Percentiles rank a stretch among this genome's conserved stretches.
Evolutionary conservation across 371 early-diverging fungal species (phyloP).

Genomic region (Mucor velutinosus): DNA sequence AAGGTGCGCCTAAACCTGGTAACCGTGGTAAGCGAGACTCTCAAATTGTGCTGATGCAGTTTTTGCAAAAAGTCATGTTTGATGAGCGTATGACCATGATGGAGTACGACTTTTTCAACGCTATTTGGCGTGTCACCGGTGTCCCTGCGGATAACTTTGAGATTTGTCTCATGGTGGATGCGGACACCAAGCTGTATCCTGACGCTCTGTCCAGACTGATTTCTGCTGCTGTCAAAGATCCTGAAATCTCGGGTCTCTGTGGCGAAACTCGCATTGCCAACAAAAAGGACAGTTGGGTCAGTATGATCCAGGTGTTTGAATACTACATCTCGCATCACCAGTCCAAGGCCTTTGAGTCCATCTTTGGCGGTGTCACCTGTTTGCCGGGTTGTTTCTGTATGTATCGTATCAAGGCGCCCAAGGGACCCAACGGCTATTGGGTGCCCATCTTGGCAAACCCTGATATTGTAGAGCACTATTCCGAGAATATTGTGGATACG

Average conservation of each 20-base stretch:
- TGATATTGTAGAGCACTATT: conserved; percentile 89
- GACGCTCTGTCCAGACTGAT: conserved; percentile 79
- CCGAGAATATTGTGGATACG: conserved; percentile 88
- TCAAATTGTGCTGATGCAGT: conserved; percentile 97
- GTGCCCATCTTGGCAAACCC: conserved; percentile 85
- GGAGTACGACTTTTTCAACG: conserved; percentile 93
- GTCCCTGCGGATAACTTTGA: conserved; percentile 87
- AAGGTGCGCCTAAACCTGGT: conserved; percentile 67
- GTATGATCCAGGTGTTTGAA: conserved; percentile 78
- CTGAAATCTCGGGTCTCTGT: conserved; percentile 78
- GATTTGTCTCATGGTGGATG: conserved; percentile 95
- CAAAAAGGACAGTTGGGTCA: conserved; percentile 80
- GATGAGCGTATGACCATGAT: conserved; percentile 94
- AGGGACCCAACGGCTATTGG: conserved; percentile 65
- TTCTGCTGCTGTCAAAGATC: conserved; percentile 76
- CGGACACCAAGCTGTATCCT: conserved; percentile 88
- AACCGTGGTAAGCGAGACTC: conserved; percentile 99
- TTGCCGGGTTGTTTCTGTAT: conserved; percentile 96
- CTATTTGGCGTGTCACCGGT: conserved; percentile 80
- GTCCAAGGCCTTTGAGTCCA: conserved; percentile 92
- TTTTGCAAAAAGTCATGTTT: conserved; percentile 93
- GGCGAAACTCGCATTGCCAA: conserved; percentile 92
- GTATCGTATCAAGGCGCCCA: conserved; percentile 90
- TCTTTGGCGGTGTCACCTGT: conserved; percentile 98
- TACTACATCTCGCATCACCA: conserved; percentile 88